Base-by-base conservation (phyloP, 2,329 filamentous ascomycete genomes). In the Metarhizium rileyi region DNA sequence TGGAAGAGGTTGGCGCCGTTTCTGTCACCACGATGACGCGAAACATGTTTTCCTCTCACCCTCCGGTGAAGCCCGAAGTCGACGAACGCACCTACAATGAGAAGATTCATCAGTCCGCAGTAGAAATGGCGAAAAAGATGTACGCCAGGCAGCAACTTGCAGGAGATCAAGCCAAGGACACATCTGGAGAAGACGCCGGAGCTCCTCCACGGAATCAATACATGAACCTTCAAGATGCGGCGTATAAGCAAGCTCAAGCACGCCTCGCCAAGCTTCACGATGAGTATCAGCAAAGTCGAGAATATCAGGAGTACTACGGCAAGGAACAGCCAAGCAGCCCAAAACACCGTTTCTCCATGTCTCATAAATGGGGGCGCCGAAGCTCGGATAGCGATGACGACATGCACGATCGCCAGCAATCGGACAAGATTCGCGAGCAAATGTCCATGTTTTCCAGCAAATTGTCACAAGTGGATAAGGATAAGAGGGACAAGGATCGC, bases 51-150 rank as follows among this genome's bases (percentile, higher is more conserved):
- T 89, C 85, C 0, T 83, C 86, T 1, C 71, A 80, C 30, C 89
- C 90, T 4, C 84, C 83, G 0, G 80, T 94, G 3, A 75, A 80
- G 25, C 70, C 78, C 2, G 87, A 94, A 60, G 69, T 81, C 0
- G 84, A 93, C 38, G 89, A 95, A 59, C 78, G 83, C 63, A 82
- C 78, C 53, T 80, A 78, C 51, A 78, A 83, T 42, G 85, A 89
- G 56, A 81, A 83, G 4, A 71, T 95, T 3, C 85, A 84, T 55
- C 87, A 89, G 27, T 91, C 89, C 20, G 89, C 90, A 2, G 73
- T 95, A 3, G 87, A 86, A 10, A 95, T 96, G 89, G 90, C 90
- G 6, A 86, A 84, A 66, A 81, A 85, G 57, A 91, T 95, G 82
- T 95, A 90, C 62, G 78, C 73, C 10, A 72, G 80, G 30, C 83